Conservation (phyloP, 1,139 yeast species). For the Protomyces inouyei region DNA sequence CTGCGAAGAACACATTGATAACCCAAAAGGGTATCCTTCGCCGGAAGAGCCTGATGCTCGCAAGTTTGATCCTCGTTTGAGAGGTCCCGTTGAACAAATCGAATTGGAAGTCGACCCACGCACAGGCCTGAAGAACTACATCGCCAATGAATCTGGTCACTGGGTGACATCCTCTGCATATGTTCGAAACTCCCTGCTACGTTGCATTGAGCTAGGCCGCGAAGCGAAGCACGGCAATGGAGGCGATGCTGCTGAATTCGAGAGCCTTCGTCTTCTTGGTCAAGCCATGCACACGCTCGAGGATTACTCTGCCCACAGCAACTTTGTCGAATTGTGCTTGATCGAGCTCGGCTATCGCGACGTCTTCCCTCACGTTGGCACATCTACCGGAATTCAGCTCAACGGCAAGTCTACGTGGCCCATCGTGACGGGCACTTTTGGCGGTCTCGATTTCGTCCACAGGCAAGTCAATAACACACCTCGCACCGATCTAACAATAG, state of each 20-base stretch:
- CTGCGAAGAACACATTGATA: slow-evolving; percentile 37
- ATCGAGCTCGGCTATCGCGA: slow-evolving; percentile 34
- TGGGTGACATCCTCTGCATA: slow-evolving; percentile 36
- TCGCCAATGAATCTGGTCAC: slow-evolving; percentile 34
- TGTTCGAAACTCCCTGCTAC: slow-evolving; percentile 33
- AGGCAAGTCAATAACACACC: neutral
- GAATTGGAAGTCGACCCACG: slow-evolving; percentile 30
- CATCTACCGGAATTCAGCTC: slow-evolving; percentile 33
- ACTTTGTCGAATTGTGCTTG: slow-evolving; percentile 34
- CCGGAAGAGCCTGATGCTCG: slow-evolving; percentile 23
- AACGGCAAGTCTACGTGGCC: slow-evolving; percentile 35
- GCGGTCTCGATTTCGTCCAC: slow-evolving; percentile 36
- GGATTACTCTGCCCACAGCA: slow-evolving; percentile 36
- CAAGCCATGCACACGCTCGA: slow-evolving; percentile 35
- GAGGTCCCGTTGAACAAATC: slow-evolving; percentile 33
- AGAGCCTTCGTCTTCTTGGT: slow-evolving; percentile 36
- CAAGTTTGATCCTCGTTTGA: slow-evolving; percentile 18
- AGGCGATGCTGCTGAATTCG: slow-evolving; percentile 30
- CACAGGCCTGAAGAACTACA: slow-evolving; percentile 36
- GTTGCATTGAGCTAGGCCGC: slow-evolving; percentile 35
- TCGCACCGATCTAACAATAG: neutral
- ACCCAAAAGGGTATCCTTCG: slow-evolving; percentile 3
- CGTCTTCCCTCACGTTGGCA: slow-evolving; percentile 37
- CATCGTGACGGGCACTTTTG: slow-evolving; percentile 37
- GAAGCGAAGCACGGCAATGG: slow-evolving; percentile 7